Conservation (phyloP, 202 grass and related monocot genomes). For the Elaeis oleifera region DNA sequence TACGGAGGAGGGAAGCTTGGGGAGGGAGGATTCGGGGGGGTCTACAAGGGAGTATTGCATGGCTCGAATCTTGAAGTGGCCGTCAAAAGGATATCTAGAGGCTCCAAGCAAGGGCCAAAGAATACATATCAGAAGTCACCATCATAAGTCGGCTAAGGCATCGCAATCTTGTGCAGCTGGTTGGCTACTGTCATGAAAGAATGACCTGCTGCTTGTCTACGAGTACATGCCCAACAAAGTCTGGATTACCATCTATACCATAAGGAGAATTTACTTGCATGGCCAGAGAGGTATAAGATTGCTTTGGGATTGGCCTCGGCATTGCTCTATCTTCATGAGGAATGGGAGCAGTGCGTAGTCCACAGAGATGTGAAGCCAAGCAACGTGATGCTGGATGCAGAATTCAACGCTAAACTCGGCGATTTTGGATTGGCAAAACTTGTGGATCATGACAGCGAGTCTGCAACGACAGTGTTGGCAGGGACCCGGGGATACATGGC, state of each 20-base stretch:
- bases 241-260: conserved; percentile 1
- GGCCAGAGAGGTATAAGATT: conserved; percentile 4
- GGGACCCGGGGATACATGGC: conserved; percentile 10
- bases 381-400: conserved; percentile 8
- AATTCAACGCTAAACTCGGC: conserved; percentile 3
- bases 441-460: neutral
- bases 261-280: neutral
- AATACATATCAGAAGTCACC: conserved; percentile 14
- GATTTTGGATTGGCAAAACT: conserved; percentile 12
- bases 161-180: conserved; percentile 14
- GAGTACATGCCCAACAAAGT: conserved; percentile 13
- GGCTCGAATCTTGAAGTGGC: neutral
- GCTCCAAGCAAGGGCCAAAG: neutral
- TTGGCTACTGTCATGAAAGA: neutral
- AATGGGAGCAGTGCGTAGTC: conserved; percentile 9
- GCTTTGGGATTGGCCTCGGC: conserved; percentile 11
- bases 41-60: neutral
- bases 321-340: conserved; percentile 7
- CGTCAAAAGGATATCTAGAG: conserved; percentile 11
- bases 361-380: conserved; percentile 9
- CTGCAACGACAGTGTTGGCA: neutral
- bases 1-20: conserved; percentile 3
- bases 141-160: conserved; percentile 3
- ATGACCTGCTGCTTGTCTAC: conserved; percentile 6
- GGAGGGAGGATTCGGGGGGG: conserved; percentile 6